Evolutionary conservation across 345 rosid genomes (phyloP).

Genomic region (Ceriops decandra): DNA sequence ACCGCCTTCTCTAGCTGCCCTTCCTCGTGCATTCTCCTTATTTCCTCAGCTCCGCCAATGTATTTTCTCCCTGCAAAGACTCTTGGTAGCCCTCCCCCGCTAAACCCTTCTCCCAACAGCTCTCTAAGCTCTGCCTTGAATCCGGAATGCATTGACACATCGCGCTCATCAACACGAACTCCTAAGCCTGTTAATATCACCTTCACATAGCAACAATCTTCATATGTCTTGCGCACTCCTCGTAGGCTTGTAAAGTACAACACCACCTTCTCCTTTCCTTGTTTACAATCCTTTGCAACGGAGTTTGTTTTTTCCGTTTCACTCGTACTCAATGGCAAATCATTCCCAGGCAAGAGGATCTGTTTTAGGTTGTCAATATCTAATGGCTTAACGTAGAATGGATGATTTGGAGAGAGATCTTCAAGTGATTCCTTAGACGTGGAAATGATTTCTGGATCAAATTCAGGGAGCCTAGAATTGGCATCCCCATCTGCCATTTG

Average conservation of each 20-base stretch:
- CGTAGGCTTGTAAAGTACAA: constrained; percentile 43
- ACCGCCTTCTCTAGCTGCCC: constrained; percentile 23
- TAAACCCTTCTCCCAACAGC: constrained; percentile 20
- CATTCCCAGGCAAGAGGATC: constrained; percentile 1
- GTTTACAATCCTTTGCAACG: constrained; percentile 13
- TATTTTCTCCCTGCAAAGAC: constrained; percentile 25
- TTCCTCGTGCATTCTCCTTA: constrained; percentile 26
- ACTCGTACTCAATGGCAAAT: constrained; percentile 4
- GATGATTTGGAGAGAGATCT: constrained; percentile 52
- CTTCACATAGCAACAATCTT: constrained; percentile 68
- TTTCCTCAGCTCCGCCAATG: constrained; percentile 31
- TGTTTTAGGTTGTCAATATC: constrained; percentile 20
- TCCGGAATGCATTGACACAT: constrained; percentile 76
- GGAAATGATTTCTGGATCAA: constrained; percentile 62
- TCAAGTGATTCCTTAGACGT: constrained; percentile 54
- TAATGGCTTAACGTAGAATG: constrained; percentile 41
- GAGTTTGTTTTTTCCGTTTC: constrained; percentile 17
- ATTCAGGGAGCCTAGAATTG: constrained; percentile 18
- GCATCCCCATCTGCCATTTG: neutral
- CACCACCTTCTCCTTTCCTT: constrained; percentile 24
- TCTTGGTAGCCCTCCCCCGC: constrained; percentile 17
- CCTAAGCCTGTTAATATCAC: constrained; percentile 62
- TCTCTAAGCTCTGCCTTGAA: constrained; percentile 58
- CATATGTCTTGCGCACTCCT: constrained; percentile 81
- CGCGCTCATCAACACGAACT: constrained; percentile 65